These are phyloP conservation scores for Chlamydomonas incerta DNA, from an alignment of 139 green algal genomes.

Conservation along the genomic window DNA sequence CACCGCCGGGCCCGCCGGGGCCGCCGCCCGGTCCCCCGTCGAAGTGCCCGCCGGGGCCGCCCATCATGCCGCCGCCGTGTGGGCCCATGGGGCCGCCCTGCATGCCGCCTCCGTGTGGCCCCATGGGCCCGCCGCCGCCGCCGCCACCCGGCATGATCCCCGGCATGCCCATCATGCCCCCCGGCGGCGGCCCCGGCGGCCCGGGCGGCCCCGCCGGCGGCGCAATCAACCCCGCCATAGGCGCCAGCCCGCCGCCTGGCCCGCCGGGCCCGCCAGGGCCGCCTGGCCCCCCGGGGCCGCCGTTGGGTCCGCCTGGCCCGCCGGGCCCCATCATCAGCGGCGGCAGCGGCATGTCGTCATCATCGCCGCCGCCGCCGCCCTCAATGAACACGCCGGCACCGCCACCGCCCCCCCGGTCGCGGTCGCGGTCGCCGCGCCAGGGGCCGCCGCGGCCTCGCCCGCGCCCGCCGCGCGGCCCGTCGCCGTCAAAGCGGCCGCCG, in stretches of 20 bases:
- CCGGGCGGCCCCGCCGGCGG: background rate
- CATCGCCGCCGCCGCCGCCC: background rate
- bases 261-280: background rate
- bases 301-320: no score
- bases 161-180: background rate
- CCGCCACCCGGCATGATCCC: constrained; percentile 7
- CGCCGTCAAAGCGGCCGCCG: background rate
- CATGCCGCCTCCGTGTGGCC: background rate
- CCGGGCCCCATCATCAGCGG: background rate
- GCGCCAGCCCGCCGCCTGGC: constrained; percentile 1
- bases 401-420: no score
- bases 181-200: no score
- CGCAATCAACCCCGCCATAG: constrained; percentile 29
- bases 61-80: background rate
- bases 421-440: no score
- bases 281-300: background rate
- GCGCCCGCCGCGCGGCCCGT: background rate
- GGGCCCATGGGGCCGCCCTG: no score
- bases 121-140: background rate
- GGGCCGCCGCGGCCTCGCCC: background rate
- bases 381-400: no score
- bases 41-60: no score
- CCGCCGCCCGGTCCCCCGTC: no score
- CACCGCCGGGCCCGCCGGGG: no score
- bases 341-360: background rate